Base-by-base conservation (phyloP, 805 yeast genomes). In the Suhomyces pyralidae region DNA sequence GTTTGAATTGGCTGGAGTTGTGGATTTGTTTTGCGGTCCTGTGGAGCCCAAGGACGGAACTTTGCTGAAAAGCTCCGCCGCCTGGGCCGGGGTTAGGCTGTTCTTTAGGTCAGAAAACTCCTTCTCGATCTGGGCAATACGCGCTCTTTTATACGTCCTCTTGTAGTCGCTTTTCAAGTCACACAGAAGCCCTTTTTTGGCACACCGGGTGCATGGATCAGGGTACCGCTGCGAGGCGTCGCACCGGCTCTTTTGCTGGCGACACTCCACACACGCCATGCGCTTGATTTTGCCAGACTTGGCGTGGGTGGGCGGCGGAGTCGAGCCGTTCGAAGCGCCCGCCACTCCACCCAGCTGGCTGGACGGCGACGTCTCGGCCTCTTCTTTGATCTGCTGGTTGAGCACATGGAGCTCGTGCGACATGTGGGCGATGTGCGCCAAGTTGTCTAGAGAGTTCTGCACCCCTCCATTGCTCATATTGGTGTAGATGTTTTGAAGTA, bases 221-320 rank as follows among this genome's bases (percentile, higher is more conserved):
- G 97, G 97, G 30, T 84, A 81, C 48, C 75, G 77, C 53, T 83
- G 91, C 57, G 78, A 82, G 10, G 97, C 96, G 70, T 92, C 96
- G 71, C 97, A 92, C 61, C 84, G 82, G 34, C 91, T 86, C 70
- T 94, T 94, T 67, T 93, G 99, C 69, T 94, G 98, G 12, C 98
- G 81, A 66, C 99, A 94, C 62, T 93, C 97, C 1, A 90, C 90
- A 74, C 99, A 94, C 0, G 98, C 98, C 65, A 91, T 82, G 51
- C 83, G 77, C 65, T 84, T 86, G 40, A 67, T 59, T 49, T 61
- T 69, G 2, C 58, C 47, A 6, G 50, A 22, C 34, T 54, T 61
- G 54, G 48, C 53, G 57, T 25, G 43, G 19, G 15, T 14, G 5
- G 52, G 55, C 10, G 55, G 51, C 3, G 55, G 46, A 7, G 52